Conservation (phyloP, 768 basidiomycete species). For the Boletus sp. region DNA sequence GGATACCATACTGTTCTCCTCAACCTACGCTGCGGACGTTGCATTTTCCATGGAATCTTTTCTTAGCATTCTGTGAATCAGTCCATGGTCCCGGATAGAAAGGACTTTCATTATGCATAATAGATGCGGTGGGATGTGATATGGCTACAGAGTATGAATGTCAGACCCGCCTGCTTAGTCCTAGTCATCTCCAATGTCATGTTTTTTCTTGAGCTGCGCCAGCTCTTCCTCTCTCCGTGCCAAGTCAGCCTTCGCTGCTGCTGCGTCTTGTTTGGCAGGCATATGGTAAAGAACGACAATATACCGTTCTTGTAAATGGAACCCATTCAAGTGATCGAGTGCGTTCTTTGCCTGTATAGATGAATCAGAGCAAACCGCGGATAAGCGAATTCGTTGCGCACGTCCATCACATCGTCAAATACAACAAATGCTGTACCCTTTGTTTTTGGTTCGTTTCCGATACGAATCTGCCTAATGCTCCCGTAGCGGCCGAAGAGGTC, state of each 20-base stretch:
- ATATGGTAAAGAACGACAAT: slow-evolving; percentile 98
- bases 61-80: slow-evolving; percentile 8
- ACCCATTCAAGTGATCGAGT: slow-evolving; percentile 94
- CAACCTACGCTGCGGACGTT: slow-evolving; percentile 7
- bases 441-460: slow-evolving; percentile 89
- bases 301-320: slow-evolving; percentile 97
- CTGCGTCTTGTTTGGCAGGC: slow-evolving; percentile 95
- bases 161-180: slow-evolving; percentile 23
- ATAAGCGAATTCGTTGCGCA: slow-evolving; percentile 36
- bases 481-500: slow-evolving; percentile 98
- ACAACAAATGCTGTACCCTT: slow-evolving; percentile 97
- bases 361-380: slow-evolving; percentile 12
- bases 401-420: slow-evolving; percentile 95
- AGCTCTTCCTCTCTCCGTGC: slow-evolving; percentile 90
- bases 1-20: slow-evolving; percentile 4
- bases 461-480: slow-evolving; percentile 90
- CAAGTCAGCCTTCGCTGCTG: slow-evolving; percentile 89
- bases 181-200: slow-evolving; percentile 76
- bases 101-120: slow-evolving; percentile 9
- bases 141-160: slow-evolving; percentile 11
- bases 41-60: slow-evolving; percentile 8
- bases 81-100: slow-evolving; percentile 3
- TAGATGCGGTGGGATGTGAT: slow-evolving; percentile 2
- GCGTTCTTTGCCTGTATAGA: slow-evolving; percentile 85
- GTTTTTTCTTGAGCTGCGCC: slow-evolving; percentile 79